phyloP scores from a whole-genome alignment of 495 filamentous ascomycete genomes.

The Aspergillus bertholletiae region DNA sequence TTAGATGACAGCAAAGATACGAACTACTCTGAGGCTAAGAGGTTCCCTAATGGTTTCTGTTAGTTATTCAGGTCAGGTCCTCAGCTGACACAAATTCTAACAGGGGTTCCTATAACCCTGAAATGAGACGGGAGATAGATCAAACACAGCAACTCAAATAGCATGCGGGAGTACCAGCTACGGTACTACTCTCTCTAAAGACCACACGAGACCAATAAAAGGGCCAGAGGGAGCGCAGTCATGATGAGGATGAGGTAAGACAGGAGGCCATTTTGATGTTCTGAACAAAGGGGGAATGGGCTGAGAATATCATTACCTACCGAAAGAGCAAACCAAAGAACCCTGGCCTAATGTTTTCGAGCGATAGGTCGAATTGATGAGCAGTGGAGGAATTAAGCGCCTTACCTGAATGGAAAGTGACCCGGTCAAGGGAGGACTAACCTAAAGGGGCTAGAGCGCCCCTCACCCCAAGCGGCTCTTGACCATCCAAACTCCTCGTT shows the following conservation, averaged over 20 bases:
- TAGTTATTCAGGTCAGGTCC: not conserved
- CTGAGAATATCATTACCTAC: not conserved
- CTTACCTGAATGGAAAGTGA: constrained; percentile 2
- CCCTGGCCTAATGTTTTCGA: not conserved
- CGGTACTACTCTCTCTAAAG: too few relatives aligned
- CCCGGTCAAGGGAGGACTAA: constrained; percentile 21
- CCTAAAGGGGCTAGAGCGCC: constrained; percentile 25
- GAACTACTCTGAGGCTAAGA: not conserved
- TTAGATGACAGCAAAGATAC: not conserved
- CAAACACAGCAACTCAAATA: not conserved
- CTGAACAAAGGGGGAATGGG: too few relatives aligned
- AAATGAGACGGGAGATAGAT: not conserved
- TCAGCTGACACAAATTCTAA: not conserved
- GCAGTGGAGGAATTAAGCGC: constrained; percentile 12
- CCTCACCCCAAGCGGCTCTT: constrained; percentile 39
- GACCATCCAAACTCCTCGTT: constrained; percentile 27
- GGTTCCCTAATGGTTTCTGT: not conserved
- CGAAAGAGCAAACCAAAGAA: too few relatives aligned
- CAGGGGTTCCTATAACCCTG: not conserved
- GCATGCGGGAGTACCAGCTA: not conserved
- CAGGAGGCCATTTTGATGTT: too few relatives aligned
- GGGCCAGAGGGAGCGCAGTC: too few relatives aligned
- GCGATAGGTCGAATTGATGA: constrained; percentile 8
- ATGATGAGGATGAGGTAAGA: too few relatives aligned
- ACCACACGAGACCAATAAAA: too few relatives aligned